These are phyloP conservation scores for Triadica sebifera DNA, from an alignment of 345 rosid genomes.

Conservation along the genomic window DNA sequence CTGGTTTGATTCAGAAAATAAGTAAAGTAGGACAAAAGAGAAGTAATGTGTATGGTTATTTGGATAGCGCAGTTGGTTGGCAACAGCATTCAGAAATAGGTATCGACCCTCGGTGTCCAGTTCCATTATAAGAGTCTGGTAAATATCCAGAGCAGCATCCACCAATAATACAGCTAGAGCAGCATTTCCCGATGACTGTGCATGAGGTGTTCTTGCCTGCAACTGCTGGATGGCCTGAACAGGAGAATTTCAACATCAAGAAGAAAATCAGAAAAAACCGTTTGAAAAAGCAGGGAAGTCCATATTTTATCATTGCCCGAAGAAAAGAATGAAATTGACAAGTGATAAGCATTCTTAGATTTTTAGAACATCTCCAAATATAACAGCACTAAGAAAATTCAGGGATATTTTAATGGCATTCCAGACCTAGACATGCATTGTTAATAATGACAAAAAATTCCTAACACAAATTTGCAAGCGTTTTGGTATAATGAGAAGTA, in stretches of 20 bases:
- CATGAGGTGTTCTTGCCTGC: conserved; percentile 67
- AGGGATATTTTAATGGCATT: neutral
- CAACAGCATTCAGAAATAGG: conserved; percentile 84
- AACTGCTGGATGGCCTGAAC: conserved; percentile 72
- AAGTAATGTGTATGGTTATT: conserved; percentile 98
- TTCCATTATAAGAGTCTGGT: conserved; percentile 66
- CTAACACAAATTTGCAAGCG: neutral
- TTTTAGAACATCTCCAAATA: neutral
- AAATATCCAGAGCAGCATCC: conserved; percentile 86
- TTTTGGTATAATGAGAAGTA: neutral
- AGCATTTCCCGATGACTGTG: conserved; percentile 53
- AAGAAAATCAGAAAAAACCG: neutral
- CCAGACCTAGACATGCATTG: neutral
- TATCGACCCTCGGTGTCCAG: conserved; percentile 99
- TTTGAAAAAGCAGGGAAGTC: neutral
- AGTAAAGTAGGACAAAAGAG: conserved; percentile 81
- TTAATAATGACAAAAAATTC: neutral
- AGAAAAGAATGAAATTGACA: neutral
- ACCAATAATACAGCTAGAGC: conserved; percentile 44
- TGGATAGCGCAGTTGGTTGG: conserved; percentile 96
- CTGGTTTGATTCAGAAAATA: conserved; percentile 83
- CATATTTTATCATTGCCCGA: neutral
- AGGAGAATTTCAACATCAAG: conserved; percentile 7
- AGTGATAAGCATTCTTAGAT: neutral
- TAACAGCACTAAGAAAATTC: neutral